Base-by-base conservation (phyloP, 768 basidiomycete species). In the Clitopilus hobsonii region DNA sequence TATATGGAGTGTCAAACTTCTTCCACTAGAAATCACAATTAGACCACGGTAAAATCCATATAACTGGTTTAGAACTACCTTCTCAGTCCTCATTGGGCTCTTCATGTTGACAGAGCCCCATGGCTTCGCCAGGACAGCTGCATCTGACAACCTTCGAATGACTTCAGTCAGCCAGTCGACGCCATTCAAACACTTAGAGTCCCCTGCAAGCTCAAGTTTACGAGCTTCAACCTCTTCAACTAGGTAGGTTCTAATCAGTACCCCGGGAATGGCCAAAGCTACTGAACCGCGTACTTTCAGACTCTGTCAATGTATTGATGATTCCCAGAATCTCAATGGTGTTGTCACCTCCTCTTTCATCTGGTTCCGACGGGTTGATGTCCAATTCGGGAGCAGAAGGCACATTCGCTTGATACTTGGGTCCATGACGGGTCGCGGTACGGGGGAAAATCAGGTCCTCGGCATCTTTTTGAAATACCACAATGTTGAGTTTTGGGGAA, bases 391-490 rank as follows among this genome's bases (percentile, higher is more conserved):
- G 77, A 5, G 71, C 74, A 24, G 70, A 61, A 48, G 78, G 83
- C 14, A 83, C 84, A 58, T 64, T 75, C 41, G 79, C 89, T 69
- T 98, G 94, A 65, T 82, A 98, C 65, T 91, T 94, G 36, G 85
- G 80, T 14, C 94, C 94, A 30, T 93, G 80, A n/a, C 95, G 86
- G 22, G 91, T 95, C 6, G 91, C 88, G 13, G 93, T 87, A 55
- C 94, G 88, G 56, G 96, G 95, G 68, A 94, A 98, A 67, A 98
- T 96, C 56, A 94, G 83, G 73, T 99, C 96, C 69, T 99, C 94
- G 48, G 92, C 85, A 77, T 98, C 96, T 94, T n/a, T n/a, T n/a
- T n/a, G n/a, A n/a, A n/a, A n/a, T n/a, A 69, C 59, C 50, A 25
- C 36, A 38, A 49, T 54, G 56, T 62, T 45, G 2, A 45, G 67